These are phyloP conservation scores for Lasiodiplodia theobromae DNA, from an alignment of 2,329 filamentous ascomycete species.

Conservation along the genomic window DNA sequence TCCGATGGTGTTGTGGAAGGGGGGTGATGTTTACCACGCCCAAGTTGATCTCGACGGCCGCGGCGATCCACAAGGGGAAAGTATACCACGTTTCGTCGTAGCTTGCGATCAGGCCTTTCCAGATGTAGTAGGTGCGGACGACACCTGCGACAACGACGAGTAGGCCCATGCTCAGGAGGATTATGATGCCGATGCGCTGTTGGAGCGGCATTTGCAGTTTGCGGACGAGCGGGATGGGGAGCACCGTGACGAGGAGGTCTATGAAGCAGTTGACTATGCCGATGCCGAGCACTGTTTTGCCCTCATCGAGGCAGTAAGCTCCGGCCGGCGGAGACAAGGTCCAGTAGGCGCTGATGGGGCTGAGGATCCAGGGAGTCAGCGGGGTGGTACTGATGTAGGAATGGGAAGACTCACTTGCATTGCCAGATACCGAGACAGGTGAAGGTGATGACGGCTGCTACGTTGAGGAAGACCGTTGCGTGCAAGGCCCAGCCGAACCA, in stretches of 20 bases:
- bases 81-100: constrained; percentile 56
- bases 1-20: neutral
- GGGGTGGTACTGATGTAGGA: too few relatives aligned
- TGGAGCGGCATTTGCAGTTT: constrained; percentile 51
- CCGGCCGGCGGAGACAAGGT: constrained; percentile 40
- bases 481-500: constrained; percentile 52
- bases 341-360: constrained; percentile 54
- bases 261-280: constrained; percentile 54
- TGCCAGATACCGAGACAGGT: constrained; percentile 48
- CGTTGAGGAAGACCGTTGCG: constrained; percentile 45
- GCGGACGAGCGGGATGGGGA: constrained; percentile 54
- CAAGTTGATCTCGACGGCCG: constrained; percentile 55
- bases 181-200: constrained; percentile 49
- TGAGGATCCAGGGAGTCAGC: constrained; percentile 28
- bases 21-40: constrained; percentile 48
- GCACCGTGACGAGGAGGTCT: constrained; percentile 51
- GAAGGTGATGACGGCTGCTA: constrained; percentile 49
- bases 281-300: constrained; percentile 45
- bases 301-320: constrained; percentile 52
- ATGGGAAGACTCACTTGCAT: constrained; percentile 42
- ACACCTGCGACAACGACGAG: constrained; percentile 52
- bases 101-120: constrained; percentile 48
- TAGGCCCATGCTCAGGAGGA: constrained; percentile 51
- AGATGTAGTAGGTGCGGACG: constrained; percentile 54
- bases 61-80: constrained; percentile 56